Evolutionary conservation across 2,329 filamentous ascomycete species (phyloP).

Genomic region (Sarocladiaceae sp.): DNA sequence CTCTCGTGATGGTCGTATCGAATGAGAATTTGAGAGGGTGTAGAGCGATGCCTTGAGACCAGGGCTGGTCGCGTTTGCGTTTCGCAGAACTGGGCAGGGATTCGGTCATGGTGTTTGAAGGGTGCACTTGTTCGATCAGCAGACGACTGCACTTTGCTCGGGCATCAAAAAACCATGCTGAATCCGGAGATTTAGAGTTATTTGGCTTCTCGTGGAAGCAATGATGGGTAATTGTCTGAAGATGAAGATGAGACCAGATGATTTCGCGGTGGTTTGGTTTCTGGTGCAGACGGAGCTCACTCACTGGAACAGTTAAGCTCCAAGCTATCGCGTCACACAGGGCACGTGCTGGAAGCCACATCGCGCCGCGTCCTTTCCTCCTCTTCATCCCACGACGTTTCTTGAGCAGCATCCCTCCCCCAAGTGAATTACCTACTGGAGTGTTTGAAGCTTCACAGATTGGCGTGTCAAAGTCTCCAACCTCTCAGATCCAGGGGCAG

Average conservation of each 20-base stretch:
- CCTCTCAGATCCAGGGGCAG: too few relatives aligned
- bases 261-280: neutral
- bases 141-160: too few relatives aligned
- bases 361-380: neutral
- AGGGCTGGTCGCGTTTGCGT: constrained; percentile 37
- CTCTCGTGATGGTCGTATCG: constrained; percentile 24
- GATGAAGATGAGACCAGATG: neutral
- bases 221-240: too few relatives aligned
- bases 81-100: constrained; percentile 31
- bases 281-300: neutral
- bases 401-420: too few relatives aligned
- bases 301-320: neutral
- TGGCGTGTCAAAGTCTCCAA: too few relatives aligned
- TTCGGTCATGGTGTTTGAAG: constrained; percentile 1
- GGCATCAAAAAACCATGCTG: neutral
- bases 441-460: too few relatives aligned
- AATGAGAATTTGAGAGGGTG: constrained; percentile 40
- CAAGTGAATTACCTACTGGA: too few relatives aligned
- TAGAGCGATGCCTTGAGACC: constrained; percentile 19
- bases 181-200: too few relatives aligned
- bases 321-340: neutral
- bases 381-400: neutral
- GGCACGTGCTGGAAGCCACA: neutral
- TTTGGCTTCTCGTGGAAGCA: too few relatives aligned
- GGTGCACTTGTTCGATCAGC: neutral